Evolutionary conservation across 2,329 filamentous ascomycete genomes (phyloP), one percentile per base, ranked within the genome.

Genomic region (Talaromyces sp.): DNA sequence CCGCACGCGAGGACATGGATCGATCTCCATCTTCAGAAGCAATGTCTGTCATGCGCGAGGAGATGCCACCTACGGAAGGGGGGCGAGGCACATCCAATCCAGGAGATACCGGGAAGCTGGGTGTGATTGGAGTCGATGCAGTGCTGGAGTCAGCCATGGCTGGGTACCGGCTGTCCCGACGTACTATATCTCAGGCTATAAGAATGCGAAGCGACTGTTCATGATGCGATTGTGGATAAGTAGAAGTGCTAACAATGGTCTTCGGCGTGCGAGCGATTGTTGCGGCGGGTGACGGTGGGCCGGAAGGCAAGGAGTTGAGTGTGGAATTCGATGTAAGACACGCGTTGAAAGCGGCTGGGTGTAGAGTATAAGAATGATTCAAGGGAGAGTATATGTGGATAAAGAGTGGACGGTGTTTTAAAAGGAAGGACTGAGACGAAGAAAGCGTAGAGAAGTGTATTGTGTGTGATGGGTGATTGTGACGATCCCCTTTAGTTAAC

Each of bases 1-100:
- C 21, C 8, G 44, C 58, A 12, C 37, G 62, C 31, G 57, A 56
- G 39, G 69, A 65, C 31, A 65, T 67, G 48, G 76, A 73, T 40
- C 77, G 75, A 60, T 82, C 78, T 55, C 77, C 81, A 77, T 83
- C 81, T 66, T 84, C 81, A 40, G 82, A 82, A 55, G 76, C 76
- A 67, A 82, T 77, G 68, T 85, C 83, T n/a, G 88, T 91, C 83
- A 91, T 88, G 65, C 86, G 86, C 63, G 88, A 90, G 31, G 88
- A 91, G 60, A 90, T 88, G 63, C 74, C 75, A 56, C 73, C 73
- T 12, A 76, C 68, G 18, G 76, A 78, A 37, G 75, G 74, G 54
- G 75, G 74, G 11, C 75, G 73, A 63, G 75, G 75, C 31, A 89
- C 82, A 66, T 87, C 89, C 54, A 86, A 68, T 25, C 69, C 70